Conservation (phyloP, 2,329 filamentous ascomycete species). For the Grosmannia clavigera region DNA sequence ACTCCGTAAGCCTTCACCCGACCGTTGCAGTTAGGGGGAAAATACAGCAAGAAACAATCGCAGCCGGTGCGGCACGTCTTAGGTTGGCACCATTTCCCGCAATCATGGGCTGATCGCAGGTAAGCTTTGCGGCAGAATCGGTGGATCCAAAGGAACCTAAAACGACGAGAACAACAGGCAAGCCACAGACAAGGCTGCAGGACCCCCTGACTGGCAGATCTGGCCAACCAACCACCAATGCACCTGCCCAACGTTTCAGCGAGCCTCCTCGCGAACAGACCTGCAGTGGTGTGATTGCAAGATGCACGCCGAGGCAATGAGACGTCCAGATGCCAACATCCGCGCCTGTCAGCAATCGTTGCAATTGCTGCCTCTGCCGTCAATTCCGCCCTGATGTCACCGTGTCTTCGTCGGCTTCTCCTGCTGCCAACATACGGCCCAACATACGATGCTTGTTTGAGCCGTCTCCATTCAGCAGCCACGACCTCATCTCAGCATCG, state of each 20-base stretch:
- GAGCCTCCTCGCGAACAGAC: neutral
- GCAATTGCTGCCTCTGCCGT: neutral
- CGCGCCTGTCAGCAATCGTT: neutral
- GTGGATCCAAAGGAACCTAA: neutral
- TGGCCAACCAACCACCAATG: neutral
- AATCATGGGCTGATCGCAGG: constrained; percentile 8
- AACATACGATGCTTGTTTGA: constrained; percentile 11
- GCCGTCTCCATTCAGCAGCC: neutral
- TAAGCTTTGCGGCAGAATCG: neutral
- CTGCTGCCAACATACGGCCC: neutral
- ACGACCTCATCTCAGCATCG: neutral
- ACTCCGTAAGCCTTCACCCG: too few relatives aligned
- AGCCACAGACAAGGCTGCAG: neutral
- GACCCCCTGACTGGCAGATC: neutral
- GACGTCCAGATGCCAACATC: too few relatives aligned
- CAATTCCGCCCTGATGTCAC: neutral
- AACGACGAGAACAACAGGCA: neutral
- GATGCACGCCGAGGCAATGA: neutral
- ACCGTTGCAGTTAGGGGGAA: too few relatives aligned
- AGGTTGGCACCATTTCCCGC: constrained; percentile 7
- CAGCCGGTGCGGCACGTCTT: neutral
- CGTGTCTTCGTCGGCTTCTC: neutral
- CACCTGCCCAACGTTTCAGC: neutral
- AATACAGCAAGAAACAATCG: neutral
- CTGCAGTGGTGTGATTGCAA: neutral